These are phyloP conservation scores for Phlegmacium glaucopus DNA, from an alignment of 768 basidiomycete species.

Conservation along the genomic window DNA sequence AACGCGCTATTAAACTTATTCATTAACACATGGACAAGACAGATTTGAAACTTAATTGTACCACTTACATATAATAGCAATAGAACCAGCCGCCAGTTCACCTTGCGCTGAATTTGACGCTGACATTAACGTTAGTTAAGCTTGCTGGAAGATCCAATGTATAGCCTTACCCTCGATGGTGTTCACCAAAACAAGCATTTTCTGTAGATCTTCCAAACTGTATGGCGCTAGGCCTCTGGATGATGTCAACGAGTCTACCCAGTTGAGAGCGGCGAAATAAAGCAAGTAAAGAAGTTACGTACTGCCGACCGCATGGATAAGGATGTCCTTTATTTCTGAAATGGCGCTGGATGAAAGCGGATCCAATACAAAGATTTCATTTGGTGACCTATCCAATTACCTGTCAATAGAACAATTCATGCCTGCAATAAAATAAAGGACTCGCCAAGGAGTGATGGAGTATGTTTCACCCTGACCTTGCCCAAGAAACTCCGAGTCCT, in stretches of 20 bases:
- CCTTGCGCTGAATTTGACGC: neutral
- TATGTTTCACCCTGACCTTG: constrained; percentile 30
- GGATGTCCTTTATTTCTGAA: too few species aligned
- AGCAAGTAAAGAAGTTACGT: neutral
- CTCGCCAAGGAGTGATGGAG: constrained; percentile 33
- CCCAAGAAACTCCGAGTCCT: constrained; percentile 22
- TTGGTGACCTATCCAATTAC: too few species aligned
- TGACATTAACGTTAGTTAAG: neutral
- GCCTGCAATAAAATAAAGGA: neutral
- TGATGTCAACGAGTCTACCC: constrained; percentile 8
- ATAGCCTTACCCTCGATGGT: constrained; percentile 19
- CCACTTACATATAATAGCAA: too few species aligned
- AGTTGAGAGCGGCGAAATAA: neutral
- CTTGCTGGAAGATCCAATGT: neutral
- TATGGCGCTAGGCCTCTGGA: constrained; percentile 6
- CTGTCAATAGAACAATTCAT: neutral
- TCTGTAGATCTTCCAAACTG: constrained; percentile 18
- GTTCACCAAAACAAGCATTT: too few species aligned
- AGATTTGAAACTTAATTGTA: neutral
- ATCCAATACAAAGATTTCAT: too few species aligned
- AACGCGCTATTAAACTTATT: constrained; percentile 25
- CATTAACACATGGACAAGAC: neutral
- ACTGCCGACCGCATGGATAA: constrained; percentile 28
- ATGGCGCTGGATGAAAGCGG: too few species aligned
- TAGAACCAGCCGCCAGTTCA: too few species aligned